phyloP scores from a whole-genome alignment of 208 protist genomes.

The Trypanosoma congolense region DNA sequence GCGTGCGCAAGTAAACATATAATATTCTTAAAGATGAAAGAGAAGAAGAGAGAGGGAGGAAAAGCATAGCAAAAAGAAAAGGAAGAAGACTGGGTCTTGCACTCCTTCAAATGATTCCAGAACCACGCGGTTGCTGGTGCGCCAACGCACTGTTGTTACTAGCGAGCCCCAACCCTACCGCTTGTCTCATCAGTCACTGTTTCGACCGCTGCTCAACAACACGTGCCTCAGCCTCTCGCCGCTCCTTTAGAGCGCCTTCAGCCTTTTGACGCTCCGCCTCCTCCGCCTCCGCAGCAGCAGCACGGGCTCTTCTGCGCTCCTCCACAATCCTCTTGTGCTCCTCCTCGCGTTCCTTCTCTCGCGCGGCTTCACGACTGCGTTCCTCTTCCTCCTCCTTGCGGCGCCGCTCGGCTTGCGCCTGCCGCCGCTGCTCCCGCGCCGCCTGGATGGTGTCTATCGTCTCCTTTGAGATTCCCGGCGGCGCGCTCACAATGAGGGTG shows the following conservation, averaged over 20 bases:
- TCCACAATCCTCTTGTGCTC: constrained; percentile 45
- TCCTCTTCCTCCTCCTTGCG: constrained; percentile 48
- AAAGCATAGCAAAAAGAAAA: too few species aligned
- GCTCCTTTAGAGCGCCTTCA: constrained; percentile 20
- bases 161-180: background rate
- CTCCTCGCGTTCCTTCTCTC: constrained; percentile 49
- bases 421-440: constrained; percentile 44
- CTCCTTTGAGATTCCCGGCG: constrained; percentile 37
- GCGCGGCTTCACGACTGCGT: constrained; percentile 37
- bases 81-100: too few species aligned
- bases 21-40: too few species aligned
- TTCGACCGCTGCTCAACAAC: constrained; percentile 34
- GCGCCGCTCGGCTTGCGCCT: constrained; percentile 34
- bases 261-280: constrained; percentile 27
- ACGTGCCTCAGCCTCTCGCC: constrained; percentile 33
- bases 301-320: constrained; percentile 29
- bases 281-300: constrained; percentile 12
- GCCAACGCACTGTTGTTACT: background rate
- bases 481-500: constrained; percentile 21
- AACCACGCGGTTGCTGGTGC: too few species aligned
- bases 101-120: too few species aligned
- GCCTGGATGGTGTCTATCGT: constrained; percentile 42
- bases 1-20: too few species aligned
- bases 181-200: constrained; percentile 1
- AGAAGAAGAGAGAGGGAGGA: too few species aligned